Base-by-base conservation (phyloP, 768 basidiomycete species). In the Phanerochaete sordida region DNA sequence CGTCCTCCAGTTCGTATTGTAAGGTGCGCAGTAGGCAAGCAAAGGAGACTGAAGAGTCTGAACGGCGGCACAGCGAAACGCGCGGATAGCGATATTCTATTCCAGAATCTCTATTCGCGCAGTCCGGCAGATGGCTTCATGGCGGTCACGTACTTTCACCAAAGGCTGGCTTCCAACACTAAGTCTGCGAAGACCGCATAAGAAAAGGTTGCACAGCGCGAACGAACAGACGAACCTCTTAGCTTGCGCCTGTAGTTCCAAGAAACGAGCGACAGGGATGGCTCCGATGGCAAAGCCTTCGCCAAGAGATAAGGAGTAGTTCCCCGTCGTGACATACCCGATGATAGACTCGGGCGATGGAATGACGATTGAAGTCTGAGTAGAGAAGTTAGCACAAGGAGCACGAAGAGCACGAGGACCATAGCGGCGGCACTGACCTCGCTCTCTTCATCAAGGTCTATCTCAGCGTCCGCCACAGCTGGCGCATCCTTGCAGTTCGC, bases 251-350 rank as follows among this genome's bases (percentile, higher is more conserved):
- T 77, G 71, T 21, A 89, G 70, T 35, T 81, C 77, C 26, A 88
- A 64, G 35, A 85, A 74, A 56, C 74, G 74, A 27, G 71, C 66
- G 13, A 95, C 68, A 2, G 91, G 76, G 19, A 98, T 73, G 0
- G 87, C 84, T 19, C 87, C 96, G 13, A 97, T 78, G 2, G 84
- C 95, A 65, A 84, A 84, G 0, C 92, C 94, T 60, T 82, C 75
- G 0, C 95, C 95, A 28, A 86, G 81, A 0, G 85, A 80, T 8
- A 98, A 79, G 1, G 95, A 95, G 69, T 83, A 89, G 61, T 86
- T 86, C 0, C 95, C 95, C 2, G 90, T 87, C 0, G 93, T 93
- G 21, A 94, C 79, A 66, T 90, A 91, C 0, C 96, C 95, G 55
- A 96, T 84, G 26, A 91, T 78, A 2, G 73, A 68, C 2, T 75